Evolutionary conservation across 805 yeast species (phyloP), one percentile per base, ranked within the genome.

Genomic region (Teunomyces pallodes): DNA sequence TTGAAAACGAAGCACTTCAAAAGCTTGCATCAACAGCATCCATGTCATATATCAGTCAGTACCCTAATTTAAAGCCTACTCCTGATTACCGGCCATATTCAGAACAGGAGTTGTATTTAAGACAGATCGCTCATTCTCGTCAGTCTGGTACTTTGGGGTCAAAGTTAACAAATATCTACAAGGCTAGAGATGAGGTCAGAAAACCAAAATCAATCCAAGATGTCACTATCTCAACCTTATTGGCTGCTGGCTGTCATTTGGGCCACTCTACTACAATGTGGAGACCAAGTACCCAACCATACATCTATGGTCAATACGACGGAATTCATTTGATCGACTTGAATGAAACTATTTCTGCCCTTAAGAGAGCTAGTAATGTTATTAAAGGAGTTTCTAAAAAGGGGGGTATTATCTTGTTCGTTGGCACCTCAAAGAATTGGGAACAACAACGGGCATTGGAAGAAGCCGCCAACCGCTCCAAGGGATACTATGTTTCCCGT

Each of bases 191-290:
- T 51, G 87, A 87, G 51, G 72, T 84, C 28, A 72, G 74, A 40
- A 68, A 74, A 20, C 96, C 96, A 13, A 71, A 79, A 31, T 57
- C 73, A 10, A 72, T 82, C 17, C 67, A 77, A 17, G 81, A 87
- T 48, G 63, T 88, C 9, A 77, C 92, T 2, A 73, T 90, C 32
- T 73, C 89, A 28, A 82, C 82, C 48, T 75, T 94, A 46, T 65
- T 92, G 66, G 92, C 97, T 3, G 89, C 97, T 0, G 97, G 97
- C 45, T 92, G 92, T 41, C 99, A 94, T 66, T 73, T 94, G 56
- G 99, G 99, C 27, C 97, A 92, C 58, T 79, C 96, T n/a, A 85
- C 82, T 31, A 74, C 86, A 3, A 73, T 85, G 52, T 86, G 84
- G 81, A 82, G 95, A 57, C 83, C 90, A 8, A 78, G 86, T 26